Evolutionary conservation across 768 basidiomycete genomes (phyloP), one percentile per base, ranked within the genome.

Genomic region (Mycena galopus): DNA sequence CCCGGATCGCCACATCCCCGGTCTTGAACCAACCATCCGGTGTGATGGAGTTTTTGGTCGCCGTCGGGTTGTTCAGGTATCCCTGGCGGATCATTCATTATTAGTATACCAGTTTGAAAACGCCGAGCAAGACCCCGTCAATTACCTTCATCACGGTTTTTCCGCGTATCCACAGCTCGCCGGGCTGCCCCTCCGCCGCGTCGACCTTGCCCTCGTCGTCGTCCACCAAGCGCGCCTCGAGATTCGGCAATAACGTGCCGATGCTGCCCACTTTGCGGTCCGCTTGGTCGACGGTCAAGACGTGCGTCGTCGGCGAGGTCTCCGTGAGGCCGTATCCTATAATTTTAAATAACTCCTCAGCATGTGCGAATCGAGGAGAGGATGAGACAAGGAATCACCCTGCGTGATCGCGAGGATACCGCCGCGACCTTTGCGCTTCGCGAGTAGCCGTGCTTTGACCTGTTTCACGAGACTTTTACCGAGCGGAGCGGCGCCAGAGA

Each of bases 1-100:
- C 93, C 16, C 89, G 82, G 21, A 86, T 79, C 2, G 88, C 93
- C 60, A 97, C 88, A 79, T 97, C 96, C 1, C 96, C 95, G 0
- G 96, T 96, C 86, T 93, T 95, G 84, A 96, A 92, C 94, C 94
- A 98, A 4, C 90, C 87, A 59, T 94, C 92, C 0, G 81, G 80
- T 0, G 92, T 94, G 74, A 97, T 92, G 8, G 91, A 81, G 17
- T 90, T 87, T 27, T 84, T 82, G 2, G 95, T 97, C 4, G 95
- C 94, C 33, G 84, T 82, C 3, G 85, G 82, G 71, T 96, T 94
- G 75, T 91, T 91, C 72, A 93, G 81, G 77, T 96, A 96, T 12
- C 95, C 94, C 91, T 92, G n/a, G n/a, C n/a, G n/a, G n/a, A n/a
- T n/a, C n/a, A n/a, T n/a, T n/a, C n/a, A n/a, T n/a, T n/a, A n/a